Evolutionary conservation across 2,329 filamentous ascomycete genomes (phyloP), one percentile per base, ranked within the genome.

Genomic region (Fusarium pseudonygamai): DNA sequence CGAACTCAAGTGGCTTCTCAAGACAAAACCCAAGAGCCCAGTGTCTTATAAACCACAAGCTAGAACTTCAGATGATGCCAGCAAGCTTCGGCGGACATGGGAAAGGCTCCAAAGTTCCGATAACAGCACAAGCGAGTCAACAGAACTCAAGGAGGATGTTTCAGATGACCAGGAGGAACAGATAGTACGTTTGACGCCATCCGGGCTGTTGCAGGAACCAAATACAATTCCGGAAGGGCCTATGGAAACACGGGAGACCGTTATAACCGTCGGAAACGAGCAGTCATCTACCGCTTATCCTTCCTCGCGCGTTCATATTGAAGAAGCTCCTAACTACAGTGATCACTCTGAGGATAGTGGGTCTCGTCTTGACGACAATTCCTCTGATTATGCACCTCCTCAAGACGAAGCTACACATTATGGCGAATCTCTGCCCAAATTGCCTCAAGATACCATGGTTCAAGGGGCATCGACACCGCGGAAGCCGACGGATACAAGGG

Each of bases 1-100:
- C 14, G 69, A 76, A 32, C 50, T 77, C 12, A 73, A 49, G 47
- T 76, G 63, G 72, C 71, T 71, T 20, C 67, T 60, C 40, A 71
- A 64, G 43, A 71, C 64, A 42, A 66, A 55, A 9, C 67, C 60
- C 7, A 62, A 67, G n/a, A 55, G 45, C 11, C 39, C 32, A 40
- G 6, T 30, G 18, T 43, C 26, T 36, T 37, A 28, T 15, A 40
- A 24, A 7, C n/a, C 53, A 34, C 57, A 47, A 40, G 53, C 28
- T 16, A 8, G 5, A 16, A 16, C 24, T 15, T 22, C 24, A 6
- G 37, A 43, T 10, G 50, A 49, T n/a, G n/a, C 36, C 28, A 15
- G 49, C 11, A 53, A 60, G 43, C 13, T 56, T 24, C 42, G 49
- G 42, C 56, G 36, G 24, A 45, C 71, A 30, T 47, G 43, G 14